Conservation (phyloP, 2,329 filamentous ascomycete species). For the Trichoderma atroviride region DNA sequence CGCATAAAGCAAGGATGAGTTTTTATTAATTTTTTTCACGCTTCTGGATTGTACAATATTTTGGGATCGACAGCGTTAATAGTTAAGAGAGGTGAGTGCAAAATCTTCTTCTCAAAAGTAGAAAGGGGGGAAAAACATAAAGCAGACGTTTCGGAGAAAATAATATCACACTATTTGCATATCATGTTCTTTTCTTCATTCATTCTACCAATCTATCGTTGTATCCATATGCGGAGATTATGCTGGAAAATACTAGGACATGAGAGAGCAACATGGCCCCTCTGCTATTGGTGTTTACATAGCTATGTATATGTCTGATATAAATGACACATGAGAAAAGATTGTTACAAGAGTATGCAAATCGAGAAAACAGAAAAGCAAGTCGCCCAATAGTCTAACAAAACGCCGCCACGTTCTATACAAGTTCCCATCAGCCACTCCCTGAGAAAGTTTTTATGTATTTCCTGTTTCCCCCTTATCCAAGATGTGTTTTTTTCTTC, state of each 20-base stretch:
- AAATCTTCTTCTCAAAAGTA: background rate
- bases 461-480: background rate
- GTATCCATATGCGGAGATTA: constrained; percentile 9
- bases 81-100: constrained; percentile 11
- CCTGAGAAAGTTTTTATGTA: background rate
- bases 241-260: background rate
- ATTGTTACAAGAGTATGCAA: background rate
- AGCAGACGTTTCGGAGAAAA: background rate
- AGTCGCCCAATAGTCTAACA: constrained; percentile 25
- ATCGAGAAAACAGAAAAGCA: background rate
- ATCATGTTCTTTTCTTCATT: background rate
- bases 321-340: background rate
- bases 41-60: constrained; percentile 26
- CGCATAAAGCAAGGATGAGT: constrained; percentile 13
- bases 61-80: constrained; percentile 22
- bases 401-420: constrained; percentile 33
- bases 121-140: constrained; percentile 6
- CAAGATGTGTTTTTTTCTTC: background rate
- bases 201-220: constrained; percentile 13
- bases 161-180: constrained; percentile 13
- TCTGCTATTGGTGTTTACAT: background rate
- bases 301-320: background rate
- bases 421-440: constrained; percentile 7
- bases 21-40: background rate
- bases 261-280: background rate